Evolutionary conservation across 2,329 filamentous ascomycete genomes (phyloP).

Genomic region (Xylaria sp.): DNA sequence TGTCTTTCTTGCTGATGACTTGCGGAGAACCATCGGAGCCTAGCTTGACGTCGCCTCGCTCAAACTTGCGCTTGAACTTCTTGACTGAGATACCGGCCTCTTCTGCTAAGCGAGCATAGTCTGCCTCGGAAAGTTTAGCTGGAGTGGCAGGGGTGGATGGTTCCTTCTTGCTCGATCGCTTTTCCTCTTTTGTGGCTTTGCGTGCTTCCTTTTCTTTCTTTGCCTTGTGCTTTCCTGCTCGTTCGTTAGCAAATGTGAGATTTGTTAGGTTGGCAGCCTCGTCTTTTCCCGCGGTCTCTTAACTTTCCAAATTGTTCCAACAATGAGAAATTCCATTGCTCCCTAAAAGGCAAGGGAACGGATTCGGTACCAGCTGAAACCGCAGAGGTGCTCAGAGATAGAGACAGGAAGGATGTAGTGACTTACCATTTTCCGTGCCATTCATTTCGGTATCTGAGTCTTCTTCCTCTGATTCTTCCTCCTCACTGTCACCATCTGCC

Average conservation of each 20-base stretch:
- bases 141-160: slow-evolving; percentile 47
- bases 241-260: slow-evolving; percentile 43
- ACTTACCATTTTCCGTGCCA: slow-evolving; percentile 49
- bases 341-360: slow-evolving; percentile 6
- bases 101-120: slow-evolving; percentile 69
- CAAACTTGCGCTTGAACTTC: slow-evolving; percentile 82
- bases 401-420: slow-evolving; percentile 9
- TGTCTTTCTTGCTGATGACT: slow-evolving; percentile 78
- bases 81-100: slow-evolving; percentile 75
- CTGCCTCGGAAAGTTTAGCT: slow-evolving; percentile 63
- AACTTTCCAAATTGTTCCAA: slow-evolving; percentile 38
- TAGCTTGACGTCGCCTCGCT: slow-evolving; percentile 77
- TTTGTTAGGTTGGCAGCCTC: slow-evolving; percentile 40
- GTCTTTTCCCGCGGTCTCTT: slow-evolving; percentile 47
- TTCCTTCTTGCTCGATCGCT: slow-evolving; percentile 11
- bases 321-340: slow-evolving; percentile 37
- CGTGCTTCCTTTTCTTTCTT: slow-evolving; percentile 47
- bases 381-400: slow-evolving; percentile 34
- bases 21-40: slow-evolving; percentile 72
- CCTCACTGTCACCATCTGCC: slow-evolving; percentile 59
- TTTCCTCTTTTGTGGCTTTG: slow-evolving; percentile 24
- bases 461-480: slow-evolving; percentile 55
- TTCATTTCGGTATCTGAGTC: slow-evolving; percentile 53
- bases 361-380: slow-evolving; percentile 45
- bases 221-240: slow-evolving; percentile 52